Evolutionary conservation across 2,329 filamentous ascomycete genomes (phyloP), one percentile per base, ranked within the genome.

Genomic region (Colletotrichum tamarilloi): DNA sequence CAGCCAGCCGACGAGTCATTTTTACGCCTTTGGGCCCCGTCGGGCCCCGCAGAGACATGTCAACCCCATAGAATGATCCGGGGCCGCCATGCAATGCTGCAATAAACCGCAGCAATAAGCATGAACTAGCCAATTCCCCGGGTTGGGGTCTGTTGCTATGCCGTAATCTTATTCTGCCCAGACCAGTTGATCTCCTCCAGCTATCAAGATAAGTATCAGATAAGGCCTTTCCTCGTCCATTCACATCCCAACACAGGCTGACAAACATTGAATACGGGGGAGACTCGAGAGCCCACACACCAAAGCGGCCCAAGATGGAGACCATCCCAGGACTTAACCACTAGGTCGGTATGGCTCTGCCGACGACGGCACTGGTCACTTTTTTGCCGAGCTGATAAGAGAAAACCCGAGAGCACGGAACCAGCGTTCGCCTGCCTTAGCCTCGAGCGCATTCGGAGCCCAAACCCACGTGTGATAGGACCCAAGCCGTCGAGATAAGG

Each of bases 301-400:
- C 38, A 6, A 42, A 42, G 38, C 16, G 38, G 38, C 38, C 38
- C 38, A 42, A 42, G 38, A 42, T 19, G 38, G 38, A 42, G 38
- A 19, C 38, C 16, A 19, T 42, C 16, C 38, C 12, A n/a, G 49
- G 49, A 35, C 60, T 63, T 28, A 11, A 52, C 35, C 42, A 22
- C 5, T 30, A 19, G 6, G 24, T 32, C 35, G 32, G 30, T 22
- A 32, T 53, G 65, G 32, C 65, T 59, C 32, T 32, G 65, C 58
- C 49, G 38, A 42, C 16, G 42, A 68, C 26, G 68, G 63, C 57
- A 62, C 32, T 35, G 28, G 19, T 19, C 19, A 19, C n/a, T 32
- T 26, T 32, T 32, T 57, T 60, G 49, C 55, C 46, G 55, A 53
- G 24, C 56, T 66, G 67, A 73, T 73, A 73, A 73, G 67, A 66